These are phyloP conservation scores for Lineolata rhizophorae DNA, from an alignment of 495 filamentous ascomycete genomes.

Conservation along the genomic window DNA sequence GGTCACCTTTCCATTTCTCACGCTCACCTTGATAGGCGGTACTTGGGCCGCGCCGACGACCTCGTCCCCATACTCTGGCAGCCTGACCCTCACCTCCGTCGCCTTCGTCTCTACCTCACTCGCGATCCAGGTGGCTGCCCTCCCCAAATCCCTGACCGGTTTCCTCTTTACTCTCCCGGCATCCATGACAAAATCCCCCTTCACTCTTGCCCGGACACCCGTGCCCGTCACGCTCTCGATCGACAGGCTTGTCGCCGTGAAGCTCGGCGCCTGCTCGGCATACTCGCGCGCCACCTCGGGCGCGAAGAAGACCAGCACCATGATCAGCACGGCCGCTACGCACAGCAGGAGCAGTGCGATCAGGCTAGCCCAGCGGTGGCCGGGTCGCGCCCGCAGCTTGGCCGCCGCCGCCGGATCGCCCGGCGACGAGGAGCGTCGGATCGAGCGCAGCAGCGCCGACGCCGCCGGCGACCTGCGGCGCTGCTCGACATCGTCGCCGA, in stretches of 20 bases:
- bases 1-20: conserved; percentile 57
- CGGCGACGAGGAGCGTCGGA: conserved; percentile 1
- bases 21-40: conserved; percentile 47
- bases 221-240: conserved; percentile 59
- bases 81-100: conserved; percentile 50
- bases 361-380: conserved; percentile 28
- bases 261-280: conserved; percentile 54
- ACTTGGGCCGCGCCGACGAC: conserved; percentile 55
- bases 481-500: no score
- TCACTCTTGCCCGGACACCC: conserved; percentile 56
- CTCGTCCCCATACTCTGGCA: conserved; percentile 64
- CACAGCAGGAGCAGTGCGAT: conserved; percentile 29
- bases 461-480: no score
- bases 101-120: conserved; percentile 43
- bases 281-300: conserved; percentile 68
- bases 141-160: conserved; percentile 49
- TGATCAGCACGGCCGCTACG: conserved; percentile 26
- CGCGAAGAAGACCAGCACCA: conserved; percentile 46
- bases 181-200: conserved; percentile 62
- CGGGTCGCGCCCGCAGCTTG: no score
- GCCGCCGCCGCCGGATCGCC: no score
- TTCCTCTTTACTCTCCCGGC: conserved; percentile 46
- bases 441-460: conserved; percentile 5
- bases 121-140: conserved; percentile 63
- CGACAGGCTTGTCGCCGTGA: conserved; percentile 61